Evolutionary conservation across 1,284 basidiomycete species (phyloP).

Genomic region (Paramarasmius palmivorus): DNA sequence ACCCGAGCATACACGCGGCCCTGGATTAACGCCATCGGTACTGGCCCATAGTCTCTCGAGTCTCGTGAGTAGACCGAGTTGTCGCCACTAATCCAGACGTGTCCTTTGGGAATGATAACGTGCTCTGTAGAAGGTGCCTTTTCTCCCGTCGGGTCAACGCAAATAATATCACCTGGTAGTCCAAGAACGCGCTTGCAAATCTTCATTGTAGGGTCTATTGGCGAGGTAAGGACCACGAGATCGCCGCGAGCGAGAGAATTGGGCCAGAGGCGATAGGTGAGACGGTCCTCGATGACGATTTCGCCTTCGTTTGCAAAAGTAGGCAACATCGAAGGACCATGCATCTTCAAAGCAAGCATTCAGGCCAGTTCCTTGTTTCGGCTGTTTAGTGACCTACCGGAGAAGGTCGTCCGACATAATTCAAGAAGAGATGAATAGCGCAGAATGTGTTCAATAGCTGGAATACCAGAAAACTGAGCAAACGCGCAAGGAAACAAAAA

Average conservation of each 20-base stretch:
- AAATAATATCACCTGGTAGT: slow-evolving; percentile 86
- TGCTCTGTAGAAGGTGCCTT: slow-evolving; percentile 66
- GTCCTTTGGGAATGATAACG: slow-evolving; percentile 76
- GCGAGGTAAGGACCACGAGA: slow-evolving; percentile 77
- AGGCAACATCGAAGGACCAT: slow-evolving; percentile 88
- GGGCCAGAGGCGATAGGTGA: slow-evolving; percentile 57
- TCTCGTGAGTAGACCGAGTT: slow-evolving; percentile 85
- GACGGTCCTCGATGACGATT: slow-evolving; percentile 59
- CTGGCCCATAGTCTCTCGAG: slow-evolving; percentile 89
- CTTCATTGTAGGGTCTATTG: slow-evolving; percentile 65
- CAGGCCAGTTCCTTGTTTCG: neutral
- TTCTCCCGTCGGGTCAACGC: slow-evolving; percentile 80
- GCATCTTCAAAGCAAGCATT: slow-evolving; percentile 39
- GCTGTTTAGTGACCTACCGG: slow-evolving; percentile 33
- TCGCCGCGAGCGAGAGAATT: slow-evolving; percentile 72
- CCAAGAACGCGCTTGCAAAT: slow-evolving; percentile 94
- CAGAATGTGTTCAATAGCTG: slow-evolving; percentile 55
- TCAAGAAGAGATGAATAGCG: slow-evolving; percentile 56
- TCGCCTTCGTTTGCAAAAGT: slow-evolving; percentile 69
- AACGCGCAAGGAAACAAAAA: neutral
- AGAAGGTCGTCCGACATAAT: slow-evolving; percentile 59
- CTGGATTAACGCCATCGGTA: slow-evolving; percentile 81
- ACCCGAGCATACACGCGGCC: slow-evolving; percentile 82
- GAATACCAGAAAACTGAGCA: slow-evolving; percentile 3
- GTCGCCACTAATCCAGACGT: slow-evolving; percentile 94